phyloP scores from a whole-genome alignment of 2,329 filamentous ascomycete species.

The Colletotrichum filicis region DNA sequence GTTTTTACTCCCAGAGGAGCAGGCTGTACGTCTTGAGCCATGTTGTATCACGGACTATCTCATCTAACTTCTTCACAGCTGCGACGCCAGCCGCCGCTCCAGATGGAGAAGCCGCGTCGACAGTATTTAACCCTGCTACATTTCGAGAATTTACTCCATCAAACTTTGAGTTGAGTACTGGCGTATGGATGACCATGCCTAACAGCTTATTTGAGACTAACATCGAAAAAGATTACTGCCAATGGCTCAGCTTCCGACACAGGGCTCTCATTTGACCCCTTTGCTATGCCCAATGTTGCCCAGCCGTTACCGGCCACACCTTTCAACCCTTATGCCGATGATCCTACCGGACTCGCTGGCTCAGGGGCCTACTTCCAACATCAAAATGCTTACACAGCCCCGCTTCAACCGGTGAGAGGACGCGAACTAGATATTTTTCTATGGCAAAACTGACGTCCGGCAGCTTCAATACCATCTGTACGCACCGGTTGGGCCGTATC shows the following conservation, averaged over 20 bases:
- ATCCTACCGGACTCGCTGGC: conserved; percentile 67
- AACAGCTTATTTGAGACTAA: neutral
- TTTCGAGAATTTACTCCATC: conserved; percentile 71
- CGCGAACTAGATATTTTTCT: neutral
- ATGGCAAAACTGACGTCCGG: conserved; percentile 36
- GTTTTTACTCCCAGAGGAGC: conserved; percentile 81
- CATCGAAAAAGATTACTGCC: conserved; percentile 45
- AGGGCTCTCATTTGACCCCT: conserved; percentile 70
- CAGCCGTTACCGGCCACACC: conserved; percentile 63
- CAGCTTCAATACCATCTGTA: conserved; percentile 93
- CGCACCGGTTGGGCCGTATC: conserved; percentile 84
- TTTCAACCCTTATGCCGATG: conserved; percentile 83
- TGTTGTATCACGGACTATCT: neutral
- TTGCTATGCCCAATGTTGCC: conserved; percentile 67
- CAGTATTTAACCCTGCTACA: conserved; percentile 65
- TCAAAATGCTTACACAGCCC: conserved; percentile 62
- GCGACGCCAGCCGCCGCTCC: conserved; percentile 36
- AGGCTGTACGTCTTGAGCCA: conserved; percentile 48
- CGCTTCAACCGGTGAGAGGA: conserved; percentile 68
- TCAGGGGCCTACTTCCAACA: conserved; percentile 74
- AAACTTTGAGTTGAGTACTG: conserved; percentile 62
- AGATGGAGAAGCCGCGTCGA: conserved; percentile 51
- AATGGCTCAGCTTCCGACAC: conserved; percentile 63
- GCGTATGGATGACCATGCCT: conserved; percentile 49
- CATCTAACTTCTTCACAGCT: conserved; percentile 14